A percentile compares a stretch with the other conserved stretches of the same genome.
These are phyloP conservation scores for Pistacia atlantica DNA, from an alignment of 345 rosid genomes.

Conservation along the genomic window DNA sequence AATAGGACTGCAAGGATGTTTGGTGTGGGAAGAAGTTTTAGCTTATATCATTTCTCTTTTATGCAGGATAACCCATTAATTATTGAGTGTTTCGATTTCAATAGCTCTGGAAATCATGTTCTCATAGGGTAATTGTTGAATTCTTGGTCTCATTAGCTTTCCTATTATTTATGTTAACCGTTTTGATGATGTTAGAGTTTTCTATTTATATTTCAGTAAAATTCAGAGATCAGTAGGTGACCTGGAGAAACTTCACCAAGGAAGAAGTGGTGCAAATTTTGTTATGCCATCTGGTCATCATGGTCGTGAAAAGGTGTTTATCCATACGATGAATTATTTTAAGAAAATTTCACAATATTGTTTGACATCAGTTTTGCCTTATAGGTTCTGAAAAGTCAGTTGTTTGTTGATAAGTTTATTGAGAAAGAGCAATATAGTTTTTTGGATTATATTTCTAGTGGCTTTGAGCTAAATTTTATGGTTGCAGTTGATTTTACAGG, in stretches of 20 bases:
- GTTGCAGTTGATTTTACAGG: constrained; percentile 97
- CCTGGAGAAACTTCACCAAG: constrained; percentile 60
- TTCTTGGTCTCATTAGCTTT: background rate
- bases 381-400: constrained; percentile 72
- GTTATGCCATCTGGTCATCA: constrained; percentile 35
- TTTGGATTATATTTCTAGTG: constrained; percentile 84
- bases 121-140: constrained; percentile 63
- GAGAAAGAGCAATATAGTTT: constrained; percentile 74
- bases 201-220: constrained; percentile 42
- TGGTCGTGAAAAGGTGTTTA: constrained; percentile 63
- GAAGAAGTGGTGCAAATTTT: constrained; percentile 51
- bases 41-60: constrained; percentile 8
- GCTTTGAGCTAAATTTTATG: constrained; percentile 89
- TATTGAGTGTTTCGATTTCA: constrained; percentile 86
- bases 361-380: constrained; percentile 11
- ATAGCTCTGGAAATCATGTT: constrained; percentile 64
- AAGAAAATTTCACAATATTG: constrained; percentile 1
- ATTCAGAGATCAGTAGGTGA: constrained; percentile 72
- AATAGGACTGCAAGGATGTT: background rate
- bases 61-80: constrained; percentile 73
- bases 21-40: background rate
- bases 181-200: constrained; percentile 7
- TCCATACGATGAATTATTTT: constrained; percentile 4
- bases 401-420: constrained; percentile 64
- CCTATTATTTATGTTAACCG: background rate